These are phyloP conservation scores for Dissophora ornata DNA, from an alignment of 192 early-diverging fungal genomes.

Conservation along the genomic window DNA sequence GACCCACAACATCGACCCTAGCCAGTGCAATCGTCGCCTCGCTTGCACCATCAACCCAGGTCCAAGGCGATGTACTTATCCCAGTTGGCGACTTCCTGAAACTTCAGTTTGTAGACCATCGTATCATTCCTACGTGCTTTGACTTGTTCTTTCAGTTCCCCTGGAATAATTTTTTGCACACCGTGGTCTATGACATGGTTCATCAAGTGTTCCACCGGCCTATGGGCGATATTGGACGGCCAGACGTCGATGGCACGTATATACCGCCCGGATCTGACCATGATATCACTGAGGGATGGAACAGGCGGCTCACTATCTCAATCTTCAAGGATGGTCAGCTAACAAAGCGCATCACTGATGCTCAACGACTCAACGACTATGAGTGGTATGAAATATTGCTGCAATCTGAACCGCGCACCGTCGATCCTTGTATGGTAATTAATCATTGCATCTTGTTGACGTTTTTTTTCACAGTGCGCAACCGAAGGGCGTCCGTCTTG, in stretches of 20 bases:
- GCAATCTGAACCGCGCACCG: no score
- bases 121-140: conserved; percentile 72
- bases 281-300: conserved; percentile 50
- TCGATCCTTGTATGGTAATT: no score
- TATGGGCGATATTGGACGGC: conserved; percentile 65
- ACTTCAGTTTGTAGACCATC: conserved; percentile 72
- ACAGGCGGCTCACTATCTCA: conserved; percentile 57
- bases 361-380: conserved; percentile 86
- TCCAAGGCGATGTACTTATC: conserved; percentile 45
- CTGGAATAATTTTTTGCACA: conserved; percentile 99
- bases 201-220: conserved; percentile 97
- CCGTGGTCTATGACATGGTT: conserved; percentile 98
- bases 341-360: conserved; percentile 84
- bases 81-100: conserved; percentile 82
- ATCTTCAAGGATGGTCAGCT: conserved; percentile 90
- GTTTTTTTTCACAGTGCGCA: conserved; percentile 62
- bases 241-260: conserved; percentile 38
- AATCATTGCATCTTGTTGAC: no score
- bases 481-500: conserved; percentile 91
- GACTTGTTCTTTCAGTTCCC: conserved; percentile 94
- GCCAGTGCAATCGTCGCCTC: conserved; percentile 23
- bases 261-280: conserved; percentile 38
- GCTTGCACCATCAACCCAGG: conserved; percentile 7
- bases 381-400: conserved; percentile 68
- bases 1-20: conserved; percentile 4